Evolutionary conservation across 2,329 filamentous ascomycete genomes (phyloP).

Genomic region (Alternaria longipes): DNA sequence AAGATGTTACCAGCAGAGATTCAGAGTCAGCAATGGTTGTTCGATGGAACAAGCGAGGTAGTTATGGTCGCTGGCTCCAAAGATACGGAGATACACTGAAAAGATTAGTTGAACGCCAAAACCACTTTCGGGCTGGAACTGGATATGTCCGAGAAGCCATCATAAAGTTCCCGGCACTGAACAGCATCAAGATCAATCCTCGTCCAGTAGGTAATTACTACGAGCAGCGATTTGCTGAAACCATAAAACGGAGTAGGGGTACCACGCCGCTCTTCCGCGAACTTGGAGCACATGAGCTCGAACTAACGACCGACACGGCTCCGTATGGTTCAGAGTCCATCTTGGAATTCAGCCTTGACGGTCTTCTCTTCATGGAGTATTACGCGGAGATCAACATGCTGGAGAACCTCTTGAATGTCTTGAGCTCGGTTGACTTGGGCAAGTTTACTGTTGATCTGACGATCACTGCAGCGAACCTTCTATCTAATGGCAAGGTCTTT

Average conservation of each 20-base stretch:
- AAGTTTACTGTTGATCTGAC: not conserved
- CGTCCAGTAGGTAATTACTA: not conserved
- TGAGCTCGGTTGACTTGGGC: not conserved
- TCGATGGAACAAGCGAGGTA: not conserved
- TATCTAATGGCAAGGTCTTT: not conserved
- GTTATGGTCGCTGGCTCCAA: not conserved
- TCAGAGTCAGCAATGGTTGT: not conserved
- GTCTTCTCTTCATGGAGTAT: slow-evolving; percentile 3
- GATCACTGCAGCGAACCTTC: not conserved
- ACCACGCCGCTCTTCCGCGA: not conserved
- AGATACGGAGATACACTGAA: not conserved
- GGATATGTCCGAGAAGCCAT: not conserved
- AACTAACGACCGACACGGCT: not conserved
- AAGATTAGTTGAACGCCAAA: not conserved
- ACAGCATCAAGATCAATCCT: slow-evolving; percentile 2
- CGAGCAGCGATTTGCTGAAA: not conserved
- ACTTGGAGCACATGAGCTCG: not conserved
- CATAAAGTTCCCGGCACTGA: not conserved
- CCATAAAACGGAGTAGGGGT: not conserved
- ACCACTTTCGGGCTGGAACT: not conserved
- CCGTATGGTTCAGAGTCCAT: not conserved
- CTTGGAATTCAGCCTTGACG: not conserved
- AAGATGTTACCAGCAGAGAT: not conserved
- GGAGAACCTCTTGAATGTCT: not conserved
- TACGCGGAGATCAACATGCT: slow-evolving; percentile 3